Base-by-base conservation (phyloP, 805 yeast genomes). In the Teunomyces lycoperdinae region DNA sequence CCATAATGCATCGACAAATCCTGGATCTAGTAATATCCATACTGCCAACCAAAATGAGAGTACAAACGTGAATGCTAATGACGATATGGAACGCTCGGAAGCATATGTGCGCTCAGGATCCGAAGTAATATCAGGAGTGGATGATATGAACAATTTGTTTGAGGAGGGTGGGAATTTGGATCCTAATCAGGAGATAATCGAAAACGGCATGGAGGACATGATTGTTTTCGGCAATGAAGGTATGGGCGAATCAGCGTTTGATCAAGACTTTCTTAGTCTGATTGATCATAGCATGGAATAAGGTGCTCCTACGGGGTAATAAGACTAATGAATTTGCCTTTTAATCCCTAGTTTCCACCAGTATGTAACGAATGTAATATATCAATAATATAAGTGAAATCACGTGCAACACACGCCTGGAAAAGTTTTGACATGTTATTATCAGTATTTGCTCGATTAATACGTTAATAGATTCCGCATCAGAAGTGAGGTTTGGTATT, bases 191-290 rank as follows among this genome's bases (percentile, higher is more conserved):
- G 50, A 36, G 10, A 48, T 53, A n/a, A 55, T 56, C 40, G 50
- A 54, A 26, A 69, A 64, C 44, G 71, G 66, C 36, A 68, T 68
- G 63, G 70, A 62, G 6, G 69, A 64, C 38, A 56, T 68, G 43
- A 67, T 67, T 11, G 62, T 64, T 42, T 68, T 68, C 48, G 64
- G 66, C 38, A 66, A 56, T 17, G 67, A 60, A 39, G 70, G 58
- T 31, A 61, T 65, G 51, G 57, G 48, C 8, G 65, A 54, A 2
- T 56, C 58, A 10, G 61, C 58, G 10, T 67, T 68, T 49, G 72
- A 67, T 46, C 67, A 61, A 44, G 73, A 66, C 42, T 68, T 68
- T 45, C 54, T 68, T 38, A 63, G 60, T 24, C 50, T 34, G 42
- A 48, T 48, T 32, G 45, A 44, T 11, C 50, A 47, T 11, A 40